Conservation (phyloP, 352 stramenopile genomes). For the Salisapilia sapeloensis region DNA sequence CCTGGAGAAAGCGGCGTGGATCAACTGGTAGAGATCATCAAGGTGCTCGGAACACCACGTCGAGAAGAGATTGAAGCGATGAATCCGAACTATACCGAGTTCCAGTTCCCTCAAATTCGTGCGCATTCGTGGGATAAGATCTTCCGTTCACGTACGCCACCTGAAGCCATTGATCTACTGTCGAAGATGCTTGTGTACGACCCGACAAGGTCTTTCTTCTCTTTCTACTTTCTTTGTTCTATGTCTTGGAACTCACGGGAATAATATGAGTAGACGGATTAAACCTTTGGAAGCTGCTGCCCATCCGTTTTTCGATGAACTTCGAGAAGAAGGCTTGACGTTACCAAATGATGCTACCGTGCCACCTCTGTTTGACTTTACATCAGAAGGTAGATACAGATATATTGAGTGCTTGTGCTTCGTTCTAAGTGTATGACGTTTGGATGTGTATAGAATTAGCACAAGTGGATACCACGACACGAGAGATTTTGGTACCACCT, state of each 20-base stretch:
- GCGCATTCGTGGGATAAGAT: slow-evolving; percentile 96
- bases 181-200: slow-evolving; percentile 96
- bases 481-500: slow-evolving; percentile 61
- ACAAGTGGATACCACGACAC: slow-evolving; percentile 44
- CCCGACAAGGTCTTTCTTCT: slow-evolving; percentile 72
- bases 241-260: background rate
- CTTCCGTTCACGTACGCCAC: slow-evolving; percentile 88
- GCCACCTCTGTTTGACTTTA: slow-evolving; percentile 91
- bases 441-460: slow-evolving; percentile 32
- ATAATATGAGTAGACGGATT: slow-evolving; percentile 17
- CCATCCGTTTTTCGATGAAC: slow-evolving; percentile 98
- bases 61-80: slow-evolving; percentile 97
- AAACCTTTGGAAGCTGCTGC: slow-evolving; percentile 76
- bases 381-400: slow-evolving; percentile 49
- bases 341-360: slow-evolving; percentile 78
- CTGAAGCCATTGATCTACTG: slow-evolving; percentile 96
- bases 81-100: slow-evolving; percentile 99
- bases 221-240: background rate
- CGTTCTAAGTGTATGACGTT: background rate
- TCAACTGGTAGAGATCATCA: slow-evolving; percentile 99
- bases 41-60: slow-evolving; percentile 96
- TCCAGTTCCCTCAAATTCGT: slow-evolving; percentile 99
- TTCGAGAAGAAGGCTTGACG: slow-evolving; percentile 68
- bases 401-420: background rate
- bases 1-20: slow-evolving; percentile 97